Evolutionary conservation across 306 rosid species (phyloP).

Genomic region (Lathyrus tuberosus): DNA sequence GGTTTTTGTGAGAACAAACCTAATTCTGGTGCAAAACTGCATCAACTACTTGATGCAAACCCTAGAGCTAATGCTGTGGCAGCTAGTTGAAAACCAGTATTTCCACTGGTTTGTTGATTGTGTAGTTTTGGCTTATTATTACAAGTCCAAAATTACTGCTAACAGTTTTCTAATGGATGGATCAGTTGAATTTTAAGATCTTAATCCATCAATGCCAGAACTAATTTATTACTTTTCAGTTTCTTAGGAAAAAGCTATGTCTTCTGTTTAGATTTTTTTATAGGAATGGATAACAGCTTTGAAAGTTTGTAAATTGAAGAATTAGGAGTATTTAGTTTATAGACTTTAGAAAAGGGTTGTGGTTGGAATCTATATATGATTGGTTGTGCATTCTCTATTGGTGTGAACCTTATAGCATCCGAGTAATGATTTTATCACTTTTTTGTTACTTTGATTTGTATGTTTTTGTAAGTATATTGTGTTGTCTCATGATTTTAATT

Average conservation of each 20-base stretch:
- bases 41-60: slow-evolving; percentile 79
- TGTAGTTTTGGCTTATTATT: slow-evolving; percentile 96
- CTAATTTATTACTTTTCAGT: slow-evolving; percentile 57
- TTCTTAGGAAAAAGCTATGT: slow-evolving; percentile 42
- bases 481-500: too few relatives aligned
- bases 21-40: slow-evolving; percentile 78
- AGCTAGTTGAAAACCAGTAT: slow-evolving; percentile 65
- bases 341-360: slow-evolving; percentile 34
- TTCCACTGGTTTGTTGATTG: slow-evolving; percentile 41
- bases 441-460: not conserved
- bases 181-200: slow-evolving; percentile 51
- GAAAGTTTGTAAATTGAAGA: slow-evolving; percentile 64
- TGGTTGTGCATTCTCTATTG: slow-evolving; percentile 43
- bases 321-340: slow-evolving; percentile 40
- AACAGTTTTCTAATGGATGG: slow-evolving; percentile 57
- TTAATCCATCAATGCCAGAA: slow-evolving; percentile 46
- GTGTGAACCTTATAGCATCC: slow-evolving; percentile 29
- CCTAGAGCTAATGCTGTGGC: slow-evolving; percentile 88
- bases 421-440: not conserved
- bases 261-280: slow-evolving; percentile 41
- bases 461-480: not conserved
- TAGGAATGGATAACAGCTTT: slow-evolving; percentile 46
- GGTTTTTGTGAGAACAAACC: slow-evolving; percentile 66
- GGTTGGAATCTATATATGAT: slow-evolving; percentile 33
- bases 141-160: slow-evolving; percentile 84